Evolutionary conservation across 805 yeast genomes (phyloP).

Genomic region (Barnettozyma salicaria): DNA sequence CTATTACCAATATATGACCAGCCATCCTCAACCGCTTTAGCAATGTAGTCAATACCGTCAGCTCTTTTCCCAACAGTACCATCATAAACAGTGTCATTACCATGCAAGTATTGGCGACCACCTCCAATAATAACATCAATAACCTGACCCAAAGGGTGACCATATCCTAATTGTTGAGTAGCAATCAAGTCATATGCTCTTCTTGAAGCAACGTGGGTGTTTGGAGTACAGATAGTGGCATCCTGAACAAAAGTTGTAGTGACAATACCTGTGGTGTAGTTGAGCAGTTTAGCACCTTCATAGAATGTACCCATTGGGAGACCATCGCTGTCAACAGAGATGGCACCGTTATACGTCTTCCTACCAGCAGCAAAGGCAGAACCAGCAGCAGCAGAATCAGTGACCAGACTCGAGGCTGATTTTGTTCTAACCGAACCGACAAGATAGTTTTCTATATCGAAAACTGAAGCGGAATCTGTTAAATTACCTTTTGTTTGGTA

Average conservation of each 20-base stretch:
- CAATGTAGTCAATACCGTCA: constrained; percentile 63
- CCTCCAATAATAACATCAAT: constrained; percentile 88
- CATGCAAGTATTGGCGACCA: constrained; percentile 78
- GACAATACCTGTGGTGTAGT: constrained; percentile 80
- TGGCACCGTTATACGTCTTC: constrained; percentile 86
- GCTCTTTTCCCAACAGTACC: constrained; percentile 50
- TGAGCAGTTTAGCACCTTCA: constrained; percentile 78
- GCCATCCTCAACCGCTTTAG: constrained; percentile 53
- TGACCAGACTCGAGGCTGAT: constrained; percentile 65
- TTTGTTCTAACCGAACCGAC: constrained; percentile 85
- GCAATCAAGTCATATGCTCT: constrained; percentile 78
- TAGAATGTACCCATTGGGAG: constrained; percentile 78
- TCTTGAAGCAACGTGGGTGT: constrained; percentile 70
- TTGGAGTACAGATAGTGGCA: constrained; percentile 89
- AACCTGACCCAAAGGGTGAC: constrained; percentile 66
- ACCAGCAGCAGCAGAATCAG: constrained; percentile 96
- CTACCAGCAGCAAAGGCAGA: constrained; percentile 81
- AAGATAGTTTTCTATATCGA: constrained; percentile 59
- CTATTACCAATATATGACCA: constrained; percentile 62
- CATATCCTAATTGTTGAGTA: constrained; percentile 69
- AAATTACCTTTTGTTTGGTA: constrained; percentile 46
- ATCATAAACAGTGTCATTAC: constrained; percentile 31
- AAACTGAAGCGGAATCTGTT: constrained; percentile 47
- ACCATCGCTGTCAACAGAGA: constrained; percentile 67
- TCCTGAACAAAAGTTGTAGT: constrained; percentile 89